Percentiles rank a stretch among this genome's conserved stretches.
Conservation (phyloP, 371 early-diverging fungal species). For the Fennellomyces sp. region DNA sequence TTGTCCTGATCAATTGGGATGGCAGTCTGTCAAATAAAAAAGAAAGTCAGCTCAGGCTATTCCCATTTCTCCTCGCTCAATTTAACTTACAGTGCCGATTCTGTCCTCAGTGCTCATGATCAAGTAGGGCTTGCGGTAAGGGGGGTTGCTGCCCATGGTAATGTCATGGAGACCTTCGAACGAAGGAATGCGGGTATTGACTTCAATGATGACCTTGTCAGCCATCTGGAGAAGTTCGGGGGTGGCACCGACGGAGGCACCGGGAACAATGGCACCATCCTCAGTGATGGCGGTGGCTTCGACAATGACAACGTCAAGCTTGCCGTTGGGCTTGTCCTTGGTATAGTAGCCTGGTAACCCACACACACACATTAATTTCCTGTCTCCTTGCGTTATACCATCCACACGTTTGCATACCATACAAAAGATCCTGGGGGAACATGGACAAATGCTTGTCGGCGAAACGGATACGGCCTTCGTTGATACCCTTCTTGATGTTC, state of each 20-base stretch:
- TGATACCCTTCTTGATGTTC: slow-evolving; percentile 55
- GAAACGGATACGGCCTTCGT: slow-evolving; percentile 53
- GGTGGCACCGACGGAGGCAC: slow-evolving; percentile 57
- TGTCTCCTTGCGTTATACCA: no score
- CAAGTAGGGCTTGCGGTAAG: slow-evolving; percentile 50
- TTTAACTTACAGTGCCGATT: slow-evolving; percentile 45
- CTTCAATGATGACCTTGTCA: slow-evolving; percentile 54
- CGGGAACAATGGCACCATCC: slow-evolving; percentile 56
- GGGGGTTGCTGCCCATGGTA: slow-evolving; percentile 37
- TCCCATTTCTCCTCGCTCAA: not conserved
- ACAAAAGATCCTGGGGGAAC: slow-evolving; percentile 55
- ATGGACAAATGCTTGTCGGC: slow-evolving; percentile 61
- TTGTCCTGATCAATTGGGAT: slow-evolving; percentile 54
- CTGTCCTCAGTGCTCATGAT: slow-evolving; percentile 52
- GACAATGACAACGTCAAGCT: slow-evolving; percentile 53
- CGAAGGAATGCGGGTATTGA: slow-evolving; percentile 54
- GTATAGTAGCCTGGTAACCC: slow-evolving; percentile 51
- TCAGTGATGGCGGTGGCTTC: slow-evolving; percentile 60
- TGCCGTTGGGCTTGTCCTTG: slow-evolving; percentile 46
- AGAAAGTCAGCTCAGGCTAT: not conserved
- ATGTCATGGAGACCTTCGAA: slow-evolving; percentile 60
- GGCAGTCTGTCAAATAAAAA: slow-evolving; percentile 27
- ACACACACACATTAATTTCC: no score
- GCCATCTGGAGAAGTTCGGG: slow-evolving; percentile 59
- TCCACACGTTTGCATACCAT: slow-evolving; percentile 48